These are phyloP conservation scores for Aspergillus uvarum DNA, from an alignment of 2,329 filamentous ascomycete genomes.

Conservation along the genomic window DNA sequence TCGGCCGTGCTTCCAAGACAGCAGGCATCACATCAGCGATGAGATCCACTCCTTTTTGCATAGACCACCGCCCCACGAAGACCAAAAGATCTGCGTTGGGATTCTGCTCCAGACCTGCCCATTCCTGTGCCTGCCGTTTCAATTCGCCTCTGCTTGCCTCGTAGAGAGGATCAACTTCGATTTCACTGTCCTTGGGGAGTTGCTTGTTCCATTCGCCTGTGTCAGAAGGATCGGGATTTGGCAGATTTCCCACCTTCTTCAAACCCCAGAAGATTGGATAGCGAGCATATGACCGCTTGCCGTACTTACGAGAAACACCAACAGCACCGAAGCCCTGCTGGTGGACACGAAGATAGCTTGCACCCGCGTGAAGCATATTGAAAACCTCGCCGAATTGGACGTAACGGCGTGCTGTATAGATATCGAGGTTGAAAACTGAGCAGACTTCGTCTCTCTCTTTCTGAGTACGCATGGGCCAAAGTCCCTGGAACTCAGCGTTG, in stretches of 20 bases:
- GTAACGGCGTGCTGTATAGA: constrained; percentile 59
- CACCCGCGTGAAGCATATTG: constrained; percentile 66
- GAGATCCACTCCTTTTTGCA: constrained; percentile 68
- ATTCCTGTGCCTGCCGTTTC: constrained; percentile 64
- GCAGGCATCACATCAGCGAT: constrained; percentile 67
- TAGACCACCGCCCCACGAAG: constrained; percentile 68
- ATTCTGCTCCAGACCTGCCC: constrained; percentile 63
- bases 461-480: constrained; percentile 66
- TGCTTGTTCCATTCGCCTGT: constrained; percentile 61
- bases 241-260: constrained; percentile 61
- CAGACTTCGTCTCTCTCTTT: constrained; percentile 64
- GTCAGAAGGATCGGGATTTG: constrained; percentile 66
- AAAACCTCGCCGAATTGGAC: constrained; percentile 69
- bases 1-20: constrained; percentile 59
- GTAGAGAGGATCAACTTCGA: constrained; percentile 54
- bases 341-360: constrained; percentile 64
- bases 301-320: constrained; percentile 68
- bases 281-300: constrained; percentile 63
- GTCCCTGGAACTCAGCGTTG: constrained; percentile 68
- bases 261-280: constrained; percentile 71
- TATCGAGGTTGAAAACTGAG: constrained; percentile 61
- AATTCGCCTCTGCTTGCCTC: constrained; percentile 56
- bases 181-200: constrained; percentile 50
- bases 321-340: constrained; percentile 68
- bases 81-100: constrained; percentile 65